Evolutionary conservation across 768 basidiomycete species (phyloP), one percentile per base, ranked within the genome.

Genomic region (Amanita subjunquillea): DNA sequence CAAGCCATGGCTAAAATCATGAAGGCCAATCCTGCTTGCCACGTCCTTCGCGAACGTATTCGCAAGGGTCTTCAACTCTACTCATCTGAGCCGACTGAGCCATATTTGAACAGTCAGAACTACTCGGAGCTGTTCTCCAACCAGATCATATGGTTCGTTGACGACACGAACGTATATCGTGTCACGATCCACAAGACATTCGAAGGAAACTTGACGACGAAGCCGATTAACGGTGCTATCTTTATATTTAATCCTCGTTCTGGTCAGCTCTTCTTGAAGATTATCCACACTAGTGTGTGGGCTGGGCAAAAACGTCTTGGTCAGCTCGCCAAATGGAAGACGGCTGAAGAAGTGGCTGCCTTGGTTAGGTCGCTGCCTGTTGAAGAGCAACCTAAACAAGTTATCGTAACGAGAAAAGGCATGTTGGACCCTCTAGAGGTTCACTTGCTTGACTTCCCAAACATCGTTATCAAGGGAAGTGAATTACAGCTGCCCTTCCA

Each of bases 201-300:
- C 69, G 96, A 99, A 72, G 96, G 96, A 64, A 99, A 99, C 71
- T 80, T 98, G 80, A 98, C 95, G 6, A 98, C 96, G 15, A 98
- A 98, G 68, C 96, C 95, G 5, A 96, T 99, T 73, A 97, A 95
- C 63, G 91, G 91, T 25, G 92, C 92, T 6, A 96, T 95, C 69
- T 96, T 97, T 74, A 98, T 99, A 65, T 98, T 98, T 78, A 98
- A 98, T 71, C 96, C 96, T 58, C 87, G 96, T 48, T 96, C 96
- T 25, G 96, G 96, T 27, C 96, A 99, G 62, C 69, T 98, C 34
- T 98, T 98, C 83, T 69, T 99, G 67, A 99, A 99, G 75, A 87
- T 99, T 69, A 99, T 99, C 56, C 96, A 99, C 67, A 99, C 96
- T 2, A 97, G 94, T 62, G 96, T 98, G n/a, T 99, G 96, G 96